phyloP scores from a whole-genome alignment of 192 early-diverging fungal genomes.

The Podila epicladia region DNA sequence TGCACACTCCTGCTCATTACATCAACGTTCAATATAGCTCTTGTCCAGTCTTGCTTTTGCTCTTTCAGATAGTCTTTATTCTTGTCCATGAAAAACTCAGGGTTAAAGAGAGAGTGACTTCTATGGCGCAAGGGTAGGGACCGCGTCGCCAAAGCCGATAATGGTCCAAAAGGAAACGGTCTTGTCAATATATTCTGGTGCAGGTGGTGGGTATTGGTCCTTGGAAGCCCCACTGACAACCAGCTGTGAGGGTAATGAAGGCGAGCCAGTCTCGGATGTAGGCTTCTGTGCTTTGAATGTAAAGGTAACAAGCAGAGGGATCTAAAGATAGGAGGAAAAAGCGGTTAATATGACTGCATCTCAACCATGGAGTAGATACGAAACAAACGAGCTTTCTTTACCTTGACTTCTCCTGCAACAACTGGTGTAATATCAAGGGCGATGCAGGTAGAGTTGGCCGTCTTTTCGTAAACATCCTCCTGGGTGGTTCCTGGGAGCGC shows the following conservation, averaged over 20 bases:
- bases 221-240: conserved; percentile 31
- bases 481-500: conserved; percentile 28
- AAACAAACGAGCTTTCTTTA: conserved; percentile 16
- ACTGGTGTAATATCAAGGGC: conserved; percentile 66
- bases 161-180: conserved; percentile 68
- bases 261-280: conserved; percentile 32
- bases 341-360: background rate
- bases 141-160: conserved; percentile 64
- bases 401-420: conserved; percentile 61
- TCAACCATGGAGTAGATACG: background rate
- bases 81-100: background rate
- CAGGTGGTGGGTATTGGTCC: background rate
- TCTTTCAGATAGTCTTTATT: too few relatives aligned
- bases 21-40: too few relatives aligned
- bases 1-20: too few relatives aligned
- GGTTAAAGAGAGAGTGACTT: background rate
- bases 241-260: conserved; percentile 31
- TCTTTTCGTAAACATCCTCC: conserved; percentile 69
- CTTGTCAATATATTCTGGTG: conserved; percentile 52
- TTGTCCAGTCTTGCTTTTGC: too few relatives aligned
- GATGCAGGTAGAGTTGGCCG: conserved; percentile 69
- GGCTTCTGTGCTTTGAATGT: conserved; percentile 54
- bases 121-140: conserved; percentile 28
- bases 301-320: conserved; percentile 68
- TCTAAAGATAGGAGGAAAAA: conserved; percentile 48